phyloP scores from a whole-genome alignment of 2,329 filamentous ascomycete species.

The Helotiales sp. region DNA sequence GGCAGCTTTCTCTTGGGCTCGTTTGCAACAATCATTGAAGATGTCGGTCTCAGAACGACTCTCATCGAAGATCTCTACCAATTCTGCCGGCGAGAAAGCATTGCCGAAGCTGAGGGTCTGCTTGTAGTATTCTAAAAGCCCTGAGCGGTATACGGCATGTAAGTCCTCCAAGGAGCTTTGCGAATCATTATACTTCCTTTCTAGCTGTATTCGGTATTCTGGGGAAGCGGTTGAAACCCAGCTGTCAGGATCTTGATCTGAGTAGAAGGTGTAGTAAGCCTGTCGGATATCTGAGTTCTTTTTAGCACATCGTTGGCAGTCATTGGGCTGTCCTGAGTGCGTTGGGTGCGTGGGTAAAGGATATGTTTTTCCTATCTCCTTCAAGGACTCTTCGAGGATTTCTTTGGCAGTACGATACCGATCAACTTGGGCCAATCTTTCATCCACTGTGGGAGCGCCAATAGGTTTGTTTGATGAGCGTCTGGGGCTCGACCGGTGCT shows the following conservation, averaged over 20 bases:
- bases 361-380: slow-evolving; percentile 21
- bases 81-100: not conserved
- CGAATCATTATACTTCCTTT: slow-evolving; percentile 24
- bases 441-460: slow-evolving; percentile 28
- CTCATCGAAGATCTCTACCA: slow-evolving; percentile 14
- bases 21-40: slow-evolving; percentile 17
- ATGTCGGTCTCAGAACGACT: slow-evolving; percentile 14
- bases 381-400: slow-evolving; percentile 23
- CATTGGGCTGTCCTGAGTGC: slow-evolving; percentile 25
- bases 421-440: slow-evolving; percentile 26
- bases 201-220: slow-evolving; percentile 23
- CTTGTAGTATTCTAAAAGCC: slow-evolving; percentile 27
- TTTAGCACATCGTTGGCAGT: slow-evolving; percentile 26
- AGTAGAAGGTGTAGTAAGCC: slow-evolving; percentile 33
- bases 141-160: slow-evolving; percentile 22
- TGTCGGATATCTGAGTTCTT: slow-evolving; percentile 26
- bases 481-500: no score
- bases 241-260: slow-evolving; percentile 21
- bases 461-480: no score
- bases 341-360: slow-evolving; percentile 14
- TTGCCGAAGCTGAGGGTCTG: slow-evolving; percentile 22
- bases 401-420: slow-evolving; percentile 24
- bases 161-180: slow-evolving; percentile 24
- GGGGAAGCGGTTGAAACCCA: slow-evolving; percentile 22
- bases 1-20: slow-evolving; percentile 4